Conservation (phyloP, 129 eudicot genomes). For the Saussurea involucrata region DNA sequence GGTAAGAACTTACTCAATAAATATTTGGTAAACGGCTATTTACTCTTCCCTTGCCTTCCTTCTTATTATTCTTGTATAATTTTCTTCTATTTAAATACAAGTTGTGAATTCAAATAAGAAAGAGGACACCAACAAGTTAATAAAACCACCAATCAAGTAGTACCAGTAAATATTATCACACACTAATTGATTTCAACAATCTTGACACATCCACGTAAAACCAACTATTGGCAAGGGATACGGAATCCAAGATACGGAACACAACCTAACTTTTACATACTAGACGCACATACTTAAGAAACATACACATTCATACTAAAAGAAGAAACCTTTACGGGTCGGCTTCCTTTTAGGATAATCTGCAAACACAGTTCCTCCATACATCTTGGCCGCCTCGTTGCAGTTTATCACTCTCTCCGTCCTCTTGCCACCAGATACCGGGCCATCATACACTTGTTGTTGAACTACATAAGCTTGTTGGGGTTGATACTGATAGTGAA, state of each 20-base stretch:
- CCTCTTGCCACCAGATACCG: not conserved
- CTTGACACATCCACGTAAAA: constrained; percentile 25
- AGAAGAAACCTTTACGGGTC: constrained; percentile 24
- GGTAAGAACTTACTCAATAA: too few relatives aligned
- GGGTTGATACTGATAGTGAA: constrained; percentile 10
- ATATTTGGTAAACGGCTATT: too few relatives aligned
- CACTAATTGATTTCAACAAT: not conserved
- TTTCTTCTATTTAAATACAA: too few relatives aligned
- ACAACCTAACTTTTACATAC: not conserved
- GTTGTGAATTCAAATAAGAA: not conserved
- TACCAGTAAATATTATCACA: not conserved
- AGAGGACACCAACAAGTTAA: not conserved
- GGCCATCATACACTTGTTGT: constrained; percentile 8
- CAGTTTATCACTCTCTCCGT: constrained; percentile 3
- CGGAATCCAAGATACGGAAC: constrained; percentile 15
- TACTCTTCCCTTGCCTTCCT: too few relatives aligned
- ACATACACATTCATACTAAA: not conserved
- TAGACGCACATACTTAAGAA: not conserved
- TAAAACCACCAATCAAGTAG: not conserved
- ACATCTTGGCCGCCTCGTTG: constrained; percentile 32
- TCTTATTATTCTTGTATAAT: too few relatives aligned
- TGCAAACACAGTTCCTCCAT: constrained; percentile 23
- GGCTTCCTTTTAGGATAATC: constrained; percentile 37
- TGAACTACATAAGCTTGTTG: constrained; percentile 28
- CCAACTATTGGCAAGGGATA: constrained; percentile 12